Evolutionary conservation across 371 early-diverging fungal species (phyloP).

Genomic region (Batrachochytrium dendrobatidis): DNA sequence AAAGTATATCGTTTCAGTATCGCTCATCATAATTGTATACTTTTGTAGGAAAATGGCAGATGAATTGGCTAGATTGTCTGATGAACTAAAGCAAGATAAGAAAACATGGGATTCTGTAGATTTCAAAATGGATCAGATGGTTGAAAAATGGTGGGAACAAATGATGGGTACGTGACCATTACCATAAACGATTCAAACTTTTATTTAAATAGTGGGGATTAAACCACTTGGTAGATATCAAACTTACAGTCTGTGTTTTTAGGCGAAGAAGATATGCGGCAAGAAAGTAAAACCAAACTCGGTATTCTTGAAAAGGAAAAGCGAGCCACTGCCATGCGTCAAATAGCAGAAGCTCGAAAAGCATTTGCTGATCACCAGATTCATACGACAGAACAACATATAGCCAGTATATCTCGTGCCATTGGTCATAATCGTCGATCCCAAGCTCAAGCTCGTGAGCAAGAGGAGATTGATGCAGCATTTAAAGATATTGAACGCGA

Average conservation of each 20-base stretch:
- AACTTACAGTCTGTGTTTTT: background rate
- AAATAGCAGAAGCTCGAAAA: conserved; percentile 35
- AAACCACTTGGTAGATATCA: conserved; percentile 2
- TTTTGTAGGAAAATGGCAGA: conserved; percentile 20
- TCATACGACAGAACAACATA: conserved; percentile 13
- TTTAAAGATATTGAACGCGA: conserved; percentile 35
- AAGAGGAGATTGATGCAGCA: conserved; percentile 6
- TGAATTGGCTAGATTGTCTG: conserved; percentile 33
- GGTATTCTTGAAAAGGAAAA: conserved; percentile 39
- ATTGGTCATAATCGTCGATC: conserved; percentile 24
- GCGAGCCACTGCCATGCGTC: conserved; percentile 26
- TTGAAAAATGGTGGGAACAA: conserved; percentile 48
- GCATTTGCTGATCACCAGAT: conserved; percentile 24
- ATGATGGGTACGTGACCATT: conserved; percentile 36
- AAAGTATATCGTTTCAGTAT: background rate
- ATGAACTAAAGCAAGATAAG: conserved; percentile 38
- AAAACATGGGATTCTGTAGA: conserved; percentile 38
- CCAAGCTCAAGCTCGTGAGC: conserved; percentile 9
- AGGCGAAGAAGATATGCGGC: conserved; percentile 11
- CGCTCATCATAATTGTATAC: background rate
- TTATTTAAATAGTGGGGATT: too few relatives aligned
- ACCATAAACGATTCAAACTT: too few relatives aligned
- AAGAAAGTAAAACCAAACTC: conserved; percentile 8
- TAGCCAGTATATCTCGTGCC: conserved; percentile 18
- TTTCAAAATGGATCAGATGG: conserved; percentile 40